Evolutionary conservation across 805 yeast genomes (phyloP).

Genomic region (Lachancea sp.): DNA sequence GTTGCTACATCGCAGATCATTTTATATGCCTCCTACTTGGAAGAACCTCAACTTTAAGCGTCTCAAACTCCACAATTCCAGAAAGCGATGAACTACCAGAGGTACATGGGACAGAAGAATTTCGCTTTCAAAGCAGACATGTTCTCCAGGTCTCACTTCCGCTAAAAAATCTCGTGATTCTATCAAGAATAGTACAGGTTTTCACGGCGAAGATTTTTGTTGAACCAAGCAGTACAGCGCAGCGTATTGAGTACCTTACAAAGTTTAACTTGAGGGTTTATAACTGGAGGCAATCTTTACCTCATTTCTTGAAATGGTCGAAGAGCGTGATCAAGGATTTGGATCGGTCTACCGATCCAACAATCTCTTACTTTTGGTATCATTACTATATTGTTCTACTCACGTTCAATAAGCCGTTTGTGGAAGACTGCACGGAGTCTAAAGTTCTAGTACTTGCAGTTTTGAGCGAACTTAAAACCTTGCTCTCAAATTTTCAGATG

Average conservation of each 20-base stretch:
- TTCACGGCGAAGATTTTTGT: conserved; percentile 33
- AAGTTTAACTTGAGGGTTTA: conserved; percentile 45
- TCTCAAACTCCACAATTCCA: conserved; percentile 53
- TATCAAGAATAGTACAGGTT: conserved; percentile 36
- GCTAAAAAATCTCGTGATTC: conserved; percentile 39
- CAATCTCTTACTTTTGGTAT: conserved; percentile 45
- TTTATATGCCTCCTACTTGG: conserved; percentile 55
- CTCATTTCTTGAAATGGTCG: conserved; percentile 46
- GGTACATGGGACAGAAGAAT: conserved; percentile 57
- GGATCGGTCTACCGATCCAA: conserved; percentile 46
- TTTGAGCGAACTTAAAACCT: conserved; percentile 25
- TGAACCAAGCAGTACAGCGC: conserved; percentile 29
- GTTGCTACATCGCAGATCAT: conserved; percentile 58
- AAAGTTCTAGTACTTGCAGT: conserved; percentile 26
- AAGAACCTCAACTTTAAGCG: conserved; percentile 48
- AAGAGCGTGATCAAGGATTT: conserved; percentile 34
- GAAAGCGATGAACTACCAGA: conserved; percentile 56
- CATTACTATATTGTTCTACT: conserved; percentile 52
- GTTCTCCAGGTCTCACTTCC: conserved; percentile 32
- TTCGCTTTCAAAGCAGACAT: conserved; percentile 35
- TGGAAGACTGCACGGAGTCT: conserved; percentile 36
- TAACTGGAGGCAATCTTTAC: conserved; percentile 47
- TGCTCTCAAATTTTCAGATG: conserved; percentile 25
- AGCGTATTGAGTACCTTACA: conserved; percentile 33
- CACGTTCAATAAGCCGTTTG: conserved; percentile 57